Evolutionary conservation across 1,284 basidiomycete species (phyloP), one percentile per base, ranked within the genome.

Genomic region (Ustilago tritici): DNA sequence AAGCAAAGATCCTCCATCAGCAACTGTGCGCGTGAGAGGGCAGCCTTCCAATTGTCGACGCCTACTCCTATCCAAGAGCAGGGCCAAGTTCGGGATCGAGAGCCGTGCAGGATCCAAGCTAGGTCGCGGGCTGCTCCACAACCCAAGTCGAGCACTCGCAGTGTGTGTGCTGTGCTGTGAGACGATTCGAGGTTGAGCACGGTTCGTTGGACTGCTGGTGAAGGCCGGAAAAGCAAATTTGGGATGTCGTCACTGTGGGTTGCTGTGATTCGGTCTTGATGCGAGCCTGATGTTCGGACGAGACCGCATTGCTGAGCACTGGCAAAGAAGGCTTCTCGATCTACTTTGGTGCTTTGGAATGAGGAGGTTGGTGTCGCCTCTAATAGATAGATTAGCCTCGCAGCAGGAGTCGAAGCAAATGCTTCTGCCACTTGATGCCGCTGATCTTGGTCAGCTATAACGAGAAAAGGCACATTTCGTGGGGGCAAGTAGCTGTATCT

Each of bases 1-100:
- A 77, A 70, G 31, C 35, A 46, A n/a, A 77, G 66, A 46, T 77
- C 75, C 3, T 64, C 17, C 63, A 67, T 66, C 19, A 77, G 60
- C 49, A 57, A 63, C 19, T 66, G 49, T 4, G 70, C 66, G 5
- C 75, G 65, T 15, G 10, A 41, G 46, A 77, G 65, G 31, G 60
- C 70, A 8, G 75, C 75, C 52, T 70, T 77, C 75, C 75, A 77
- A 50, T 67, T 77, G 61, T 77, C 75, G 41, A 77, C 28, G 19
- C 63, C 75, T 23, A 77, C 52, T 23, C 70, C 75, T 28, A 56
- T 60, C 75, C 75, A 77, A 23, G 6, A 19, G 15, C 15, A 15
- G 7, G 64, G 23, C 6, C 32, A 31, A 5, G 32, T 4, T 28
- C 58, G 70, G 28, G 38, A 58, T 41, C 66, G 70, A 4, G 75